Base-by-base conservation (phyloP, 169 alveolate genomes). In the Cyclospora cayetanensis region DNA sequence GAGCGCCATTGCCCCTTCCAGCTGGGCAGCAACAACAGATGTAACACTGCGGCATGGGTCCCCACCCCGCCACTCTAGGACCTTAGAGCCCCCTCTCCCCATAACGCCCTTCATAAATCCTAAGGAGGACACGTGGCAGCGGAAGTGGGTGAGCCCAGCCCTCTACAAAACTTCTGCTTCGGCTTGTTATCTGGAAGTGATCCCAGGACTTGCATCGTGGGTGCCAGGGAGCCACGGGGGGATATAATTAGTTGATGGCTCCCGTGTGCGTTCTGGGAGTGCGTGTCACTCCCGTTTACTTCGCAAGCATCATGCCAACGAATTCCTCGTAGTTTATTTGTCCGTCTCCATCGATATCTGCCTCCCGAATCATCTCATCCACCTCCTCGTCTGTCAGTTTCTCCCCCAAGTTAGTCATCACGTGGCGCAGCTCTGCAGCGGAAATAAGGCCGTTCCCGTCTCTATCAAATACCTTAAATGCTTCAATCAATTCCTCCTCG, bases 331-430 rank as follows among this genome's bases (percentile, higher is more conserved):
- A 99, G 97, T 98, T 98, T 95, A 99, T 99, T 70, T 97, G 99
- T 37, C 99, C 99, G 95, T 99, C 99, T 22, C 99, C 99, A 93
- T 99, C 99, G 39, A 98, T 98, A 93, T 98, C 99, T 77, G 99
- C 99, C 95, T 98, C 99, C 91, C 99, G 96, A 87, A 99, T 98
- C 99, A 99, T 99, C 96, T 99, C 99, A 92, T 99, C 99, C 74
- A 99, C 99, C 91, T 98, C 99, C 94, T 99, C 99, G 94, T 98
- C 99, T 41, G 99, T 98, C 70, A 99, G 95, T 93, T 98, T 98
- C 93, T 98, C 99, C 29, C 99, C 99, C 93, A 99, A 95, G 92
- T 98, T 99, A 29, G 99, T 98, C 99, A 98, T 98, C 52, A 98
- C 99, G 94, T 98, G 99, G 88, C 99, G 98, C 94, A 98, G 96